A percentile compares a stretch with the other conserved stretches of the same genome.
These are phyloP conservation scores for Plasmodium malariae DNA, from an alignment of 169 alveolate species.

Conservation along the genomic window DNA sequence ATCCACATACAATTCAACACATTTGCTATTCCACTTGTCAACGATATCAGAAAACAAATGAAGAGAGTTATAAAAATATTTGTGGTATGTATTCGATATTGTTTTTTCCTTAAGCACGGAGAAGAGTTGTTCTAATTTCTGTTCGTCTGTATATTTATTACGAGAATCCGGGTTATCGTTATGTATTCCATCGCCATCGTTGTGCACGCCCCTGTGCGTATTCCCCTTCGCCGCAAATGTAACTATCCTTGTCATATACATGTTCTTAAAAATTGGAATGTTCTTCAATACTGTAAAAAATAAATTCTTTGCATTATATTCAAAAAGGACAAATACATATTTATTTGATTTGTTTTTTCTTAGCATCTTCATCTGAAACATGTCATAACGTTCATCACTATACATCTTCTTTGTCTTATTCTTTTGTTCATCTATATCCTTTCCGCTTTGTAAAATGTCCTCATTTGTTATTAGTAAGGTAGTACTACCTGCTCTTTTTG, in stretches of 20 bases:
- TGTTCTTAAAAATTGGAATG: constrained; percentile 34
- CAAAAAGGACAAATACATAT: constrained; percentile 24
- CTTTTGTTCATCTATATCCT: too few species aligned
- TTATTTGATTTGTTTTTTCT: constrained; percentile 24
- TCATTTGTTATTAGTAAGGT: too few species aligned
- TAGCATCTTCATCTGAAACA: constrained; percentile 17
- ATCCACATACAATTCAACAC: too few species aligned
- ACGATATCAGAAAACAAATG: constrained; percentile 31
- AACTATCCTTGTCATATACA: constrained; percentile 19
- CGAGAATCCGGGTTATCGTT: too few species aligned
- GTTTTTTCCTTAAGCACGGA: neutral
- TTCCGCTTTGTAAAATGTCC: too few species aligned
- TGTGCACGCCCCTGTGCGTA: neutral
- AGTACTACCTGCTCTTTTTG: too few species aligned
- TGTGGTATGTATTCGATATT: constrained; percentile 21
- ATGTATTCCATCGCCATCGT: neutral
- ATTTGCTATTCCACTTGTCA: too few species aligned
- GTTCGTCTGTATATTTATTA: too few species aligned
- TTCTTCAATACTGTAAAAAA: constrained; percentile 51
- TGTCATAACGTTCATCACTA: constrained; percentile 8
- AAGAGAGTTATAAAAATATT: constrained; percentile 26
- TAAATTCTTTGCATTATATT: constrained; percentile 31
- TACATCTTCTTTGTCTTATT: constrained; percentile 9
- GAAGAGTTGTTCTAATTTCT: constrained; percentile 6
- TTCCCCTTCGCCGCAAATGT: constrained; percentile 1